Base-by-base conservation (phyloP, 345 rosid genomes). In the Rubroshorea leprosula region DNA sequence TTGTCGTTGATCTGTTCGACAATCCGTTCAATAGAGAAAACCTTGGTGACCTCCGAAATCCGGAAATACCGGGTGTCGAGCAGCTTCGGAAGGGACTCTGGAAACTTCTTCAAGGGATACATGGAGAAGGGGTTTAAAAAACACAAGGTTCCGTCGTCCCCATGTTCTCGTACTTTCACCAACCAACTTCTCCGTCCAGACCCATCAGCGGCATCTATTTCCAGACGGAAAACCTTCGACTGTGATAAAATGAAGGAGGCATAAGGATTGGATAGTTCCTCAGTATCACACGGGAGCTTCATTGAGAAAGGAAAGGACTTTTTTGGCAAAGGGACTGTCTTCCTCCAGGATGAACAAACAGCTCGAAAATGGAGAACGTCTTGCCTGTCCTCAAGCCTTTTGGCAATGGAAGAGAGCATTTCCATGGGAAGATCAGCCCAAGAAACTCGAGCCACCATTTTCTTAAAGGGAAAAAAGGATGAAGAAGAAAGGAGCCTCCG, bases 311-410 rank as follows among this genome's bases (percentile, higher is more conserved):
- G 10, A 19, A 52, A 39, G 22, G 56, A 46, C 22, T 9, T 54
- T 13, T 6, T 25, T 5, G 65, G 57, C 1, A 26, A 14, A 4
- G 45, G 44, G 6, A 45, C 48, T 16, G 52, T 38, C 10, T 0
- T 1, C 13, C 64, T 51, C 74, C 54, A 64, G 27, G 52, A 60
- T 10, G 19, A 18, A 41, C 73, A 69, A 0, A 64, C 65, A n/a
- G 48, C 51, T 35, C 65, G 58, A 19, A 39, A 58, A 47, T 16
- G 56, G 23, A 59, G 61, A 14, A 49, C 18, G 31, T 69, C 65
- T 0, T 25, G 0, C 15, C 48, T 12, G 12, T 14, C 24, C 1
- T 58, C 61, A 0, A 58, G 26, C 17, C 23, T 5, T 26, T 49
- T 5, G 15, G 39, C 68, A 35, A 63, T 69, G 19, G 16, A 39